Conservation (phyloP, 2,329 filamentous ascomycete genomes). For the Drechslera avenae region DNA sequence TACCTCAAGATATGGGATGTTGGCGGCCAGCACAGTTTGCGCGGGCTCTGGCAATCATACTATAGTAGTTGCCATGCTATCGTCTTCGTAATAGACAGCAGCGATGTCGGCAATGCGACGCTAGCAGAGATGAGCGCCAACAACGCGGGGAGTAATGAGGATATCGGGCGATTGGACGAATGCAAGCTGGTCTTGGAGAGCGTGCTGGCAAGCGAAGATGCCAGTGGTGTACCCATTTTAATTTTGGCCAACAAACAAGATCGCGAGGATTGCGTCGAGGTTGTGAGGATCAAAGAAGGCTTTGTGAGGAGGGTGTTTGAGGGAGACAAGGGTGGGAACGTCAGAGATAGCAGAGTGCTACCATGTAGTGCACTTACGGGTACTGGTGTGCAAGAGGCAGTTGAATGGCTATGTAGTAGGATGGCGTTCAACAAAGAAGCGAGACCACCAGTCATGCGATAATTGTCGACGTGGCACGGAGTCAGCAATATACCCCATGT, state of each 20-base stretch:
- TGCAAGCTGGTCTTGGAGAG: conserved; percentile 88
- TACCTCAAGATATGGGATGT: conserved; percentile 99
- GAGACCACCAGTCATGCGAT: conserved; percentile 90
- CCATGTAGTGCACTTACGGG: conserved; percentile 88
- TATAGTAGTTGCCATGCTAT: conserved; percentile 94
- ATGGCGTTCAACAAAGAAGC: conserved; percentile 97
- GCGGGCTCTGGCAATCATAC: conserved; percentile 94
- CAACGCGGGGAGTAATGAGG: conserved; percentile 37
- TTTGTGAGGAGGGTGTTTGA: conserved; percentile 95
- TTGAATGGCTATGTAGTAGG: conserved; percentile 93
- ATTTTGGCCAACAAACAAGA: conserved; percentile 98
- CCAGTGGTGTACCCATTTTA: conserved; percentile 87
- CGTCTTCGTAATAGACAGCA: conserved; percentile 95
- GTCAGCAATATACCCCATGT: conserved; percentile 9
- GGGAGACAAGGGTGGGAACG: conserved; percentile 82
- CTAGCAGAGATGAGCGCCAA: conserved; percentile 57
- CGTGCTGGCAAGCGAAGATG: conserved; percentile 84
- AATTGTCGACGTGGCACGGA: neutral
- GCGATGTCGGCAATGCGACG: conserved; percentile 85
- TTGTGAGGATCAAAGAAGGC: conserved; percentile 95
- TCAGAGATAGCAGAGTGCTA: conserved; percentile 88
- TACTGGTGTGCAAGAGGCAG: conserved; percentile 84
- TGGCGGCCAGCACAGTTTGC: conserved; percentile 86
- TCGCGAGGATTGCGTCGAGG: conserved; percentile 94
- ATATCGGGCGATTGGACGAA: conserved; percentile 73